phyloP scores from a whole-genome alignment of 1,139 yeast genomes.

The Lodderomyces jiufengensis region DNA sequence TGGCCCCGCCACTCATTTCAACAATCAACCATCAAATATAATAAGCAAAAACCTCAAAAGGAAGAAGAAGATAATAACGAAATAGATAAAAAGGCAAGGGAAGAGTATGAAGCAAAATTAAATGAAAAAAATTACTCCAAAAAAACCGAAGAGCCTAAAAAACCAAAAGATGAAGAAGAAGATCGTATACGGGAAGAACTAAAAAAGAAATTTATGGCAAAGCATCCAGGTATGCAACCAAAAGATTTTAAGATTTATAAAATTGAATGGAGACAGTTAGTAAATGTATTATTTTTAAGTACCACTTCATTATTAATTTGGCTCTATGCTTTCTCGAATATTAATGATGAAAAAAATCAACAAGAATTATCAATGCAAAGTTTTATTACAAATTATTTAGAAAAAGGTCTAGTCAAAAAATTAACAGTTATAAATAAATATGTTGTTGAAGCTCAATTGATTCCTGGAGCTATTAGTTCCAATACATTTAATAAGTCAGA shows the following conservation, averaged over 20 bases:
- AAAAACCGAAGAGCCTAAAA: conserved; percentile 18
- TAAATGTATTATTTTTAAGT: conserved; percentile 14
- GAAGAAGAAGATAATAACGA: conserved; percentile 11
- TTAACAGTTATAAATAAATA: conserved; percentile 73
- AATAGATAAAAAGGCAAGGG: conserved; percentile 2
- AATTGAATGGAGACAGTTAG: conserved; percentile 23
- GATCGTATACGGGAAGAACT: conserved; percentile 28
- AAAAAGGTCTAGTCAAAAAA: conserved; percentile 76
- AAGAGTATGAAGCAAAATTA: conserved; percentile 13
- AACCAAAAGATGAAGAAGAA: conserved; percentile 18
- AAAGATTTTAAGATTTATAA: conserved; percentile 32
- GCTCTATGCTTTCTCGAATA: conserved; percentile 12
- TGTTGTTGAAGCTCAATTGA: conserved; percentile 71
- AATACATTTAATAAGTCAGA: conserved; percentile 34
- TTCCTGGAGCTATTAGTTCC: conserved; percentile 52
- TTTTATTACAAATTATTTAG: conserved; percentile 77
- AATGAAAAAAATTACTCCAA: conserved; percentile 11
- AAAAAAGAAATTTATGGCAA: conserved; percentile 28
- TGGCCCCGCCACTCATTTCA: conserved; percentile 4
- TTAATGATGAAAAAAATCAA: conserved; percentile 18
- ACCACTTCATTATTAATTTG: conserved; percentile 14
- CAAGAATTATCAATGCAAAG: conserved; percentile 81
- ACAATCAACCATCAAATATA: conserved; percentile 4
- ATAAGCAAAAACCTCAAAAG: conserved; percentile 4
- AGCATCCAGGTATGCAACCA: conserved; percentile 28